Evolutionary conservation across 306 rosid genomes (phyloP).

Genomic region (Lotus japonicus): DNA sequence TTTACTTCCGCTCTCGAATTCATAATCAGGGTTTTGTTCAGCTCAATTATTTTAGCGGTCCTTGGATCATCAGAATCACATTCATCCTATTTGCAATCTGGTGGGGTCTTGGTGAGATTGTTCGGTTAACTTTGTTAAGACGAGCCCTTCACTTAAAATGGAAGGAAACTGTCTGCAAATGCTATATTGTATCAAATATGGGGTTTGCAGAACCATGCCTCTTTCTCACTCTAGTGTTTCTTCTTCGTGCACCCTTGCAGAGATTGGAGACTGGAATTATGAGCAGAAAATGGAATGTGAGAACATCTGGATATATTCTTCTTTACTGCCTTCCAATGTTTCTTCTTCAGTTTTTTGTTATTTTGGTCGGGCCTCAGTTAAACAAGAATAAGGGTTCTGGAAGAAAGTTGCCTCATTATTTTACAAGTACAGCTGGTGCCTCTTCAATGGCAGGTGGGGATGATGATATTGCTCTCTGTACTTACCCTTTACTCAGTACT

Average conservation of each 20-base stretch:
- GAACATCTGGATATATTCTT: slow-evolving; percentile 68
- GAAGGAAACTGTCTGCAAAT: slow-evolving; percentile 86
- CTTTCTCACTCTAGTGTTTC: slow-evolving; percentile 84
- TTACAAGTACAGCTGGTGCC: slow-evolving; percentile 43
- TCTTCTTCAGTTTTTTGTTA: slow-evolving; percentile 72
- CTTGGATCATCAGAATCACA: slow-evolving; percentile 85
- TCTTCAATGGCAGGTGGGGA: slow-evolving; percentile 27
- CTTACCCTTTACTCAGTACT: slow-evolving; percentile 90
- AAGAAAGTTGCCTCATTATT: slow-evolving; percentile 51
- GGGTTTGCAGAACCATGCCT: slow-evolving; percentile 99
- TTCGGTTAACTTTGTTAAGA: slow-evolving; percentile 67
- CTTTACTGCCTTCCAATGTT: slow-evolving; percentile 77
- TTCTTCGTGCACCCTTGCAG: slow-evolving; percentile 89
- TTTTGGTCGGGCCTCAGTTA: slow-evolving; percentile 62
- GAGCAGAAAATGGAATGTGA: slow-evolving; percentile 69
- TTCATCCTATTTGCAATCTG: slow-evolving; percentile 77
- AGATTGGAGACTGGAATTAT: slow-evolving; percentile 71
- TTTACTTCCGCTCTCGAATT: slow-evolving; percentile 81
- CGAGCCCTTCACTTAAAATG: slow-evolving; percentile 56
- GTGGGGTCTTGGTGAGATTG: slow-evolving; percentile 92
- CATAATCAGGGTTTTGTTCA: slow-evolving; percentile 54
- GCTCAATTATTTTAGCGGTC: slow-evolving; percentile 90
- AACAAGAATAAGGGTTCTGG: slow-evolving; percentile 30
- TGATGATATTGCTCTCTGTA: slow-evolving; percentile 62
- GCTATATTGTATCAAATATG: slow-evolving; percentile 84